phyloP scores from a whole-genome alignment of 208 protist species.

The Acanthamoeba sp. region DNA sequence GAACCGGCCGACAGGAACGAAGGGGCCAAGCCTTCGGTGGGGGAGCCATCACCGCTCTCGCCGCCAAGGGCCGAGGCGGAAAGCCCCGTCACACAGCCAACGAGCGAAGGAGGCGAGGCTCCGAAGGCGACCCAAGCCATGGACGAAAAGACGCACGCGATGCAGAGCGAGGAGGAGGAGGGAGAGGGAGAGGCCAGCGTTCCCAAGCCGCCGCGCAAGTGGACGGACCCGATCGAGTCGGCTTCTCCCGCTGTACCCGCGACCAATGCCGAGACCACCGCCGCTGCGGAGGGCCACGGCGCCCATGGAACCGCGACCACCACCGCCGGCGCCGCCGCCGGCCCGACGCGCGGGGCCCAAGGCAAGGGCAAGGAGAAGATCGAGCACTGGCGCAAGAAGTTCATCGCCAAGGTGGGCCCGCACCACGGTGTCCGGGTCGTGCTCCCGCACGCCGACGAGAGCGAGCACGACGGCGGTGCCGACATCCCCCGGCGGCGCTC shows the following conservation, averaged over 20 bases:
- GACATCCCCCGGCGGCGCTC: background rate
- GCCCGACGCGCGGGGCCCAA: background rate
- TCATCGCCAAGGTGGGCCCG: slow-evolving; percentile 25
- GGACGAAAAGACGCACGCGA: no score
- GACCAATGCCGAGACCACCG: background rate
- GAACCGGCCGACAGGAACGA: no score
- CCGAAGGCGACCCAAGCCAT: no score
- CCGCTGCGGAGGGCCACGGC: background rate
- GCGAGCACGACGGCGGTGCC: background rate
- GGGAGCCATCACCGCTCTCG: no score
- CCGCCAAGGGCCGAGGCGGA: no score
- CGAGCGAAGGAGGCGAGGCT: no score
- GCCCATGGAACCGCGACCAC: background rate
- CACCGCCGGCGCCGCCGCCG: no score
- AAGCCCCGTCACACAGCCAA: no score
- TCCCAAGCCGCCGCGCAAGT: background rate
- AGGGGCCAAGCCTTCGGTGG: no score
- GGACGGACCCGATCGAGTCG: background rate
- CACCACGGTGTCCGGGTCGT: background rate
- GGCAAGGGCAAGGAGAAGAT: slow-evolving; percentile 9
- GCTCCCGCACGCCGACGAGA: background rate
- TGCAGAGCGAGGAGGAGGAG: background rate
- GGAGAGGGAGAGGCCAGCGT: background rate
- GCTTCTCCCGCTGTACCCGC: background rate
- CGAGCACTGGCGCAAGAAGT: slow-evolving; percentile 49